Base-by-base conservation (phyloP, 495 filamentous ascomycete genomes). In the Aspergillus cristatus region DNA sequence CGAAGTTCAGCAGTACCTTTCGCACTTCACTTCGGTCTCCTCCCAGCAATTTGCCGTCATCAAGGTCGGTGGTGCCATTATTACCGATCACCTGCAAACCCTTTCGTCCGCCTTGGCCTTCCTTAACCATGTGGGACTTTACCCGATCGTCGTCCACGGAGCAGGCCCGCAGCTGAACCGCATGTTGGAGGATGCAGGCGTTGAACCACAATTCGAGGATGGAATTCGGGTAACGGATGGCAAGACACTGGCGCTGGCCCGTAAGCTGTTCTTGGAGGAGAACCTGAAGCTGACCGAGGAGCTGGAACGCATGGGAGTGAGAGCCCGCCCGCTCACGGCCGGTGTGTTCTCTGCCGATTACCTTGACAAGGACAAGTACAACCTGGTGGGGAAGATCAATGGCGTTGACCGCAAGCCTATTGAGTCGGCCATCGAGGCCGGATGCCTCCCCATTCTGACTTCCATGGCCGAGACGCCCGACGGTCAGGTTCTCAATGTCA, bases 21-120 rank as follows among this genome's bases (percentile, higher is more conserved):
- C 90, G 34, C 89, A 96, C 56, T 98, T 98, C 72, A 91, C 82
- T 39, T 95, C 89, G 24, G 91, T 96, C 33, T 93, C 90, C 15
- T 94, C 86, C 3, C 90, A 96, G 70, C 87, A 94, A 54, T 98
- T 98, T 61, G 91, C 91, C 48, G 91, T 98, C 35, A 96, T 98
- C 62, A 98, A 98, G 71, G 93, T 98, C 36, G 91, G 91, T 15
- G 91, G 91, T 35, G 91, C 93, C 35, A 97, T 97, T 51, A 80
- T 98, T 49, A 95, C 90, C 42, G 90, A 97, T 59, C 86, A 94
- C 65, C 72, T 94, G 36, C 82, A 94, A 57, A 84, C 83, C 31
- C 74, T 98, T 35, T 91, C 86, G 46, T 84, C 81, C 25, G 84
- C 84, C 7, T 72, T 98, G 40, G 84, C 85, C 13, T 93, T 95